Evolutionary conservation across 805 yeast species (phyloP), one percentile per base, ranked within the genome.

Genomic region (Kazachstania viticola): DNA sequence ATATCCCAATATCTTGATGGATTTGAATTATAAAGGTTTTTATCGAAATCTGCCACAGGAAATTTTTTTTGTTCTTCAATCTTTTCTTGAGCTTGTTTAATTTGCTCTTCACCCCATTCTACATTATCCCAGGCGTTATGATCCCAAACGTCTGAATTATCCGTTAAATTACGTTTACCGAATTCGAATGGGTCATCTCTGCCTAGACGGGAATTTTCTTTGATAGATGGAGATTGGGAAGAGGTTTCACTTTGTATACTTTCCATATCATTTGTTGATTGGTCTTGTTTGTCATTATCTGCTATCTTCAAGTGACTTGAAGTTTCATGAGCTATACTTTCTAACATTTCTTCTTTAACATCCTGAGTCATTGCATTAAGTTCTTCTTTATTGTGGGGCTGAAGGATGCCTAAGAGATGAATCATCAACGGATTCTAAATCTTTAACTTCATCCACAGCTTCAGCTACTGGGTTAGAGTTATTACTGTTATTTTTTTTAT

Each of bases 121-220:
- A 85, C 96, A 53, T 91, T 94, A 54, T 91, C 98, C 80, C 74
- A 65, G 0, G 98, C 98, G 53, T 91, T 91, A 51, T 80, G 94
- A 37, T 71, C 69, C 76, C 94, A 91, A 1, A 91, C 94, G 18
- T 84, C 85, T 4, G 78, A 75, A 12, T 75, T 79, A 29, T 75
- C 71, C 3, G 69, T 69, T 36, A 91, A 62, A 41, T 60, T 73
- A 34, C 98, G 65, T 53, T 84, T 93, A 9, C 98, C 98, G 59
- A 91, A 91, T 14, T 76, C 78, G 56, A 84, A 88, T 5, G 98
- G 98, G 22, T 73, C 65, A 45, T 87, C 96, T 39, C 88, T 78
- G 2, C 94, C 88, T 24, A 79, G 64, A 35, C 88, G 59, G 3
- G 79, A 61, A 18, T 26, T 25, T n/a, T n/a, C n/a, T 11, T 15